A percentile compares a stretch with the other conserved stretches of the same genome.
phyloP scores from a whole-genome alignment of 2,329 filamentous ascomycete genomes.

The Diaporthe citrichinensis region DNA sequence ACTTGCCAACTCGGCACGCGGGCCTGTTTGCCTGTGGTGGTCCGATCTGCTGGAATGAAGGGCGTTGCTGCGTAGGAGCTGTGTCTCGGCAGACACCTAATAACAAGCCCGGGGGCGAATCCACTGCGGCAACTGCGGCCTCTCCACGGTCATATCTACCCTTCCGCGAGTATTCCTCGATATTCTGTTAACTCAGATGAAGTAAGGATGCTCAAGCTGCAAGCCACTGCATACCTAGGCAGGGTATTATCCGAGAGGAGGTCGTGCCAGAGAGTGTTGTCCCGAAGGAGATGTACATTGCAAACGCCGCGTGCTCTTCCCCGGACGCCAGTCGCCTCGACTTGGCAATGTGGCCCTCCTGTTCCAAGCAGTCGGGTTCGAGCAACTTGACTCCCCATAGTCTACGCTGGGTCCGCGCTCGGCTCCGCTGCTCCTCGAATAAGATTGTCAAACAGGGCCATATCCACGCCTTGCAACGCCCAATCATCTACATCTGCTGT shows the following conservation, averaged over 20 bases:
- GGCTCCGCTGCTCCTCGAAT: constrained; percentile 16
- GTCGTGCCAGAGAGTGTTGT: not conserved
- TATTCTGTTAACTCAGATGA: not conserved
- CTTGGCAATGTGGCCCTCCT: not conserved
- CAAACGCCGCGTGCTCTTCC: not conserved
- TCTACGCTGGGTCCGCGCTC: not conserved
- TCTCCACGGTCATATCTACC: not conserved
- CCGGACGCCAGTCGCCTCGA: not conserved
- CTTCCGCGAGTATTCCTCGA: not conserved
- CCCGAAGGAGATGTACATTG: not conserved
- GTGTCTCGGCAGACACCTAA: not conserved
- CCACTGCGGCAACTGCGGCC: not conserved
- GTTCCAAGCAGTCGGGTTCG: constrained; percentile 10
- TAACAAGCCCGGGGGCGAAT: not conserved
- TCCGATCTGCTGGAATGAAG: not conserved
- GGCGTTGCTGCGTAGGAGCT: not conserved
- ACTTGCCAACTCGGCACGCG: constrained; percentile 1
- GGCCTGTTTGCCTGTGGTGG: not conserved
- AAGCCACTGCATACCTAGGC: not conserved
- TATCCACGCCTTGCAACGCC: constrained; percentile 49
- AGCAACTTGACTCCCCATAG: not conserved
- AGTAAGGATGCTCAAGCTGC: not conserved
- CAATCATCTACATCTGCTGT: constrained; percentile 46
- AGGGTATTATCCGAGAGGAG: not conserved
- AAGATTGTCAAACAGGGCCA: constrained; percentile 46